Evolutionary conservation across 495 filamentous ascomycete species (phyloP).

Genomic region (Polyplosphaeria fusca): DNA sequence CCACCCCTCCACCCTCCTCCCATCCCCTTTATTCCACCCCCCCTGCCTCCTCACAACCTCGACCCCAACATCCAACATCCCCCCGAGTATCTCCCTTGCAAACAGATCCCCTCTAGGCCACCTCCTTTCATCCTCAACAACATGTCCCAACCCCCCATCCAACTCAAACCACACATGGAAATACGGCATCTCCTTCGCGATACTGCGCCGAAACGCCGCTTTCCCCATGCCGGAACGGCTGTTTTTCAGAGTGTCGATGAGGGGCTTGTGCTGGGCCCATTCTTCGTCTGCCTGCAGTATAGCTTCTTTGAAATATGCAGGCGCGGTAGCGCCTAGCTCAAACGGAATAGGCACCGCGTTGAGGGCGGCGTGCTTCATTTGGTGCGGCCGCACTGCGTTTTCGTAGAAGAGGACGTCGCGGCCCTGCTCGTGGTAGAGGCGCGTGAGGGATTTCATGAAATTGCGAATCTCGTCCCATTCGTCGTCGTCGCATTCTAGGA

Average conservation of each 20-base stretch:
- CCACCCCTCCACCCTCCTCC: conserved; percentile 71
- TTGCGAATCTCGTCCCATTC: conserved; percentile 98
- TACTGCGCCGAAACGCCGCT: conserved; percentile 71
- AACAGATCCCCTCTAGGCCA: conserved; percentile 96
- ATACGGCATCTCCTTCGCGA: conserved; percentile 98
- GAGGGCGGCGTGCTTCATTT: conserved; percentile 81
- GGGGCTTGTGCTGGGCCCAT: conserved; percentile 91
- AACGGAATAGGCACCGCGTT: conserved; percentile 83
- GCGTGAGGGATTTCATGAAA: conserved; percentile 95
- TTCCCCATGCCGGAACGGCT: conserved; percentile 64
- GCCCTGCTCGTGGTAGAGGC: conserved; percentile 88
- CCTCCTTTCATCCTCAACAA: conserved; percentile 79
- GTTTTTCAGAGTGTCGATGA: conserved; percentile 83
- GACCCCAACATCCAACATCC: conserved; percentile 82
- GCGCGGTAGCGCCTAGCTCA: conserved; percentile 80
- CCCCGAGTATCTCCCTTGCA: conserved; percentile 85
- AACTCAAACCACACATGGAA: conserved; percentile 96
- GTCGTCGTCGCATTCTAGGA: conserved; percentile 96
- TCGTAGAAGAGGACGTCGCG: conserved; percentile 96
- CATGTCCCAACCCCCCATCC: conserved; percentile 87
- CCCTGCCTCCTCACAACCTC: conserved; percentile 90
- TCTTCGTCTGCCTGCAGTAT: conserved; percentile 84
- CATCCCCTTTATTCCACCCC: conserved; percentile 75
- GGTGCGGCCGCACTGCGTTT: conserved; percentile 78
- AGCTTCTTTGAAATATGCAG: conserved; percentile 93